Conservation (phyloP, 345 rosid species). For the Iberis pinnata region DNA sequence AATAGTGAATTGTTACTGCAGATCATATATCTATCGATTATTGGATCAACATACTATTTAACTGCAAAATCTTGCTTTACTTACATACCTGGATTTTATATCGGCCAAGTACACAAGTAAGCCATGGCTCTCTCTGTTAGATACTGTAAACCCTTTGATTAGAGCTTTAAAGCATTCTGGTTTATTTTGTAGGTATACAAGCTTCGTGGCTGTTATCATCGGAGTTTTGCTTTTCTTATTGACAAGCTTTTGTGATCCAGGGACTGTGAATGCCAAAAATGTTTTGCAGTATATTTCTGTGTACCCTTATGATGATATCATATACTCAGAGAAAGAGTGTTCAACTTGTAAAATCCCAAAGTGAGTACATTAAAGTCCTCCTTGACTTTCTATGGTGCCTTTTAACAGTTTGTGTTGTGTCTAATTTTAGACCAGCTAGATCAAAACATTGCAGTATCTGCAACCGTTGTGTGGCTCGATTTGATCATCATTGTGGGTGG, state of each 20-base stretch:
- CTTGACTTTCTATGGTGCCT: no score
- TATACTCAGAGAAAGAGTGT: slow-evolving; percentile 69
- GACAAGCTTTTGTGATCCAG: slow-evolving; percentile 90
- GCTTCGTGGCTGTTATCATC: slow-evolving; percentile 59
- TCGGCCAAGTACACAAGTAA: slow-evolving; percentile 74
- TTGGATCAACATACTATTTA: slow-evolving; percentile 60
- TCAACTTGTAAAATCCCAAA: slow-evolving; percentile 76
- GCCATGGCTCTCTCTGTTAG: not conserved
- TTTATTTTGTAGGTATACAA: slow-evolving; percentile 49
- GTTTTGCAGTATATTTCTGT: slow-evolving; percentile 58
- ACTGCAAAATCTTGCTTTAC: slow-evolving; percentile 49
- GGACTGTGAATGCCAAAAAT: slow-evolving; percentile 61
- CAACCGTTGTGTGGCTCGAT: slow-evolving; percentile 85
- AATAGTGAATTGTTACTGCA: slow-evolving; percentile 34
- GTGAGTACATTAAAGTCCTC: slow-evolving; percentile 35
- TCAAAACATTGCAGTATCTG: slow-evolving; percentile 95
- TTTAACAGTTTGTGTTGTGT: slow-evolving; percentile 3
- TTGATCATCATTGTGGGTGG: slow-evolving; percentile 99
- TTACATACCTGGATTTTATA: slow-evolving; percentile 84
- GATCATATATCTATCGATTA: slow-evolving; percentile 65
- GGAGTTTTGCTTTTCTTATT: slow-evolving; percentile 70
- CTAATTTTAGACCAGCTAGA: slow-evolving; percentile 81
- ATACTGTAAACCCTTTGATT: not conserved
- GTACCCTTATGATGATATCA: slow-evolving; percentile 75
- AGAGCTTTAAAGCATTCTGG: slow-evolving; percentile 3